Conservation (phyloP, 176 grass and related monocot species). For the Pontederia crassipes region DNA sequence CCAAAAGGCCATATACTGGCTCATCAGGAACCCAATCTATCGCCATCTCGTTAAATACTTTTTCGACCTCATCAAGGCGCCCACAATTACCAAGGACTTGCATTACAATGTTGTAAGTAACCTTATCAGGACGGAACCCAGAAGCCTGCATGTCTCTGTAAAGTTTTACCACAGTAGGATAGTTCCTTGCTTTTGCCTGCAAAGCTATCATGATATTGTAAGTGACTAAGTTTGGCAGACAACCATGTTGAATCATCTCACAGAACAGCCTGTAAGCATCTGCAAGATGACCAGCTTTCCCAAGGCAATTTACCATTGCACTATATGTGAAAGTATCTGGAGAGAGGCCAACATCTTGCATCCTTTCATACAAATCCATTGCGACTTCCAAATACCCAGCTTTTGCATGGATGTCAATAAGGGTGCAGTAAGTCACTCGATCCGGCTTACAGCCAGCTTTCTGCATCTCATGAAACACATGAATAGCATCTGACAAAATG, state of each 20-base stretch:
- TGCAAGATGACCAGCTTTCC: conserved; percentile 70
- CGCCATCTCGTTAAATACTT: conserved; percentile 78
- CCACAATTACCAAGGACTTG: conserved; percentile 76
- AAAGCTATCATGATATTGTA: conserved; percentile 95
- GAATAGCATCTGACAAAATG: conserved; percentile 64
- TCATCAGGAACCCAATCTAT: conserved; percentile 85
- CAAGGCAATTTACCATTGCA: conserved; percentile 95
- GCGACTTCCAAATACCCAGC: conserved; percentile 73
- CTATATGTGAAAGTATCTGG: conserved; percentile 93
- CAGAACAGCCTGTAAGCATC: conserved; percentile 74
- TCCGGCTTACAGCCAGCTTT: conserved; percentile 57
- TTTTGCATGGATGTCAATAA: conserved; percentile 98
- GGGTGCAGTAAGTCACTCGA: conserved; percentile 74
- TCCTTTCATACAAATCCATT: conserved; percentile 67
- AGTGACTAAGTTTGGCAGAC: conserved; percentile 83
- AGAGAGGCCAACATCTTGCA: conserved; percentile 72
- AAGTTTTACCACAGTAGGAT: conserved; percentile 77
- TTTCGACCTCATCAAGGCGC: conserved; percentile 69
- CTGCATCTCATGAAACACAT: conserved; percentile 88
- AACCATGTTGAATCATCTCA: conserved; percentile 87
- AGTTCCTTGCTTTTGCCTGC: conserved; percentile 89
- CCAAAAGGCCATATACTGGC: conserved; percentile 80
- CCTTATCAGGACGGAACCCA: conserved; percentile 93
- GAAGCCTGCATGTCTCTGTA: conserved; percentile 91
- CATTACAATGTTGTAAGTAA: conserved; percentile 96